Conservation (phyloP, 257 asterid species). For the Knoxia roxburghii region DNA sequence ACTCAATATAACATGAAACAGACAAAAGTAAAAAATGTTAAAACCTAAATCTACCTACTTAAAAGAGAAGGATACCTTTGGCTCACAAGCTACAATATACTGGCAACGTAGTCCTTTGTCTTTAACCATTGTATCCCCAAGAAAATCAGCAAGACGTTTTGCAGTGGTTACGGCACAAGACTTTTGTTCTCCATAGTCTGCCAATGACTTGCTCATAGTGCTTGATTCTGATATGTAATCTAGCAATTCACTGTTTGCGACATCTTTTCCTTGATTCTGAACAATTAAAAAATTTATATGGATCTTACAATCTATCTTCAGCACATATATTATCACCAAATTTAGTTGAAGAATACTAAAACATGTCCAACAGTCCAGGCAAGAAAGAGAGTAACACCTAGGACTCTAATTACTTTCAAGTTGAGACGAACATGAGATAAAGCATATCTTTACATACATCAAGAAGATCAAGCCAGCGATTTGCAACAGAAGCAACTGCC, state of each 20-base stretch:
- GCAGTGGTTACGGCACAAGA: constrained; percentile 99
- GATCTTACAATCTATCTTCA: constrained; percentile 4
- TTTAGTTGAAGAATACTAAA: not conserved
- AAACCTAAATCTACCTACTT: constrained; percentile 1
- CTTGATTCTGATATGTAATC: constrained; percentile 96
- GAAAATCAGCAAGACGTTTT: constrained; percentile 91
- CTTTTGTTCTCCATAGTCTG: constrained; percentile 92
- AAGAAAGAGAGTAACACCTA: too few relatives aligned
- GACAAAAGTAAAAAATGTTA: constrained; percentile 8
- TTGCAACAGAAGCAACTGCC: constrained; percentile 93
- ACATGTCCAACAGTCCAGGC: not conserved
- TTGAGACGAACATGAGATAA: not conserved
- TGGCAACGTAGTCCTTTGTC: constrained; percentile 97
- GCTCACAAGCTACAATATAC: constrained; percentile 96
- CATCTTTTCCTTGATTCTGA: constrained; percentile 91
- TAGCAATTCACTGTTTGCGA: constrained; percentile 90
- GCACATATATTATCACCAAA: constrained; percentile 3
- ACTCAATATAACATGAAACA: not conserved
- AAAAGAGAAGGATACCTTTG: constrained; percentile 53
- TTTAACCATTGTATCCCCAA: constrained; percentile 96
- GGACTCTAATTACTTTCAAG: not conserved
- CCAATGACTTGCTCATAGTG: constrained; percentile 98
- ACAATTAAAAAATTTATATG: constrained; percentile 23
- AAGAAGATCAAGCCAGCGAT: constrained; percentile 98
- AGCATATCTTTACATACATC: constrained; percentile 50